Evolutionary conservation across 306 rosid species (phyloP).

Genomic region (Glycine latifolia): DNA sequence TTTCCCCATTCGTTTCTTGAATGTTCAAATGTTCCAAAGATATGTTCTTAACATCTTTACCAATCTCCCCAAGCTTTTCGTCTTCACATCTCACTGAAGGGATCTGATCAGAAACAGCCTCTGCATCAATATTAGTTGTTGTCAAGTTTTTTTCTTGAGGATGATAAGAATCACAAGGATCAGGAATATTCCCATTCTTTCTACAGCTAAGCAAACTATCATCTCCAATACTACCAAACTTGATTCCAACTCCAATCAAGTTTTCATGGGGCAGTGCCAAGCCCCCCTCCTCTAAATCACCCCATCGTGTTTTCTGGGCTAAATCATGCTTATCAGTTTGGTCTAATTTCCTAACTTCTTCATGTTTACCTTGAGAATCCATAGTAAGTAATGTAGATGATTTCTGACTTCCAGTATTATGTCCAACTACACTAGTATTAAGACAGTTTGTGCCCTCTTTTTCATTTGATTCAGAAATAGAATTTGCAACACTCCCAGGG

Average conservation of each 20-base stretch:
- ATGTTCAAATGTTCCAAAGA: constrained; percentile 52
- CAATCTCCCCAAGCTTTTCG: constrained; percentile 47
- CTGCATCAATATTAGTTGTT: constrained; percentile 45
- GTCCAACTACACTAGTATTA: constrained; percentile 50
- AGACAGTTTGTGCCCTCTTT: constrained; percentile 39
- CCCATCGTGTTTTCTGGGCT: constrained; percentile 69
- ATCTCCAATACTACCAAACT: constrained; percentile 89
- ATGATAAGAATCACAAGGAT: constrained; percentile 44
- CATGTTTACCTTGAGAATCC: constrained; percentile 56
- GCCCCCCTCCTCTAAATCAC: constrained; percentile 67
- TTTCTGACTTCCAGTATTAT: constrained; percentile 51
- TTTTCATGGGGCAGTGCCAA: constrained; percentile 60
- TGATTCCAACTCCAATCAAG: constrained; percentile 72
- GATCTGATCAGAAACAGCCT: constrained; percentile 50
- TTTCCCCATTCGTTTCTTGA: constrained; percentile 43
- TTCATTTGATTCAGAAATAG: constrained; percentile 53
- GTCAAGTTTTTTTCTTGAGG: constrained; percentile 54
- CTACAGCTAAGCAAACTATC: constrained; percentile 62
- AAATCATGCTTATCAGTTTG: constrained; percentile 55
- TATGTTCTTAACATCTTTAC: constrained; percentile 49
- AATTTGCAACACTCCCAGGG: constrained; percentile 51
- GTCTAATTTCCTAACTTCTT: constrained; percentile 50
- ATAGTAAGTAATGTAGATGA: constrained; percentile 44
- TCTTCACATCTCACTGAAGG: constrained; percentile 47
- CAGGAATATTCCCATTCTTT: constrained; percentile 58